Evolutionary conservation across 192 early-diverging fungal genomes (phyloP).

Genomic region (Coemansia sp.): DNA sequence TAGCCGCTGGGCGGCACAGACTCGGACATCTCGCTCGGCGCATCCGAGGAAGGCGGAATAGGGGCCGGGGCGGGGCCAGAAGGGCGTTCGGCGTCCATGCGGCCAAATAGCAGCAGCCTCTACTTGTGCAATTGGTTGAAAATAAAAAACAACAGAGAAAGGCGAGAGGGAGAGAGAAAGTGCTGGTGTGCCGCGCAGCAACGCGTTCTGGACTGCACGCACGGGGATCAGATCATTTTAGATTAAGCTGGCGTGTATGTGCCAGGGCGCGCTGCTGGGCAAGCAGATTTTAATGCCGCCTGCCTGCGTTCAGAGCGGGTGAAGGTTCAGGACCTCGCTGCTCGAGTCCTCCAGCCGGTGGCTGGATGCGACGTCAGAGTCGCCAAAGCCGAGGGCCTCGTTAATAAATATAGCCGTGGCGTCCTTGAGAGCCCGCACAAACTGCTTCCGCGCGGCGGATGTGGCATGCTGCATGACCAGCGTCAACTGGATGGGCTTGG

Average conservation of each 20-base stretch:
- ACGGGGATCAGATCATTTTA: no score
- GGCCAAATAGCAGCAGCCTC: no score
- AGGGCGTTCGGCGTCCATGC: no score
- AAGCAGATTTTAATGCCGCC: neutral
- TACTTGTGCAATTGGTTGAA: no score
- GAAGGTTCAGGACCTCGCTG: constrained; percentile 32
- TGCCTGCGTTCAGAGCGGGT: constrained; percentile 25
- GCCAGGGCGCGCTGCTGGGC: neutral
- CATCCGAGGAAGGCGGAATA: neutral
- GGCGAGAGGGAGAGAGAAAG: no score
- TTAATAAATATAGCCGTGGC: constrained; percentile 12
- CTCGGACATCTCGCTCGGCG: constrained; percentile 23
- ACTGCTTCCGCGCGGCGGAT: constrained; percentile 35
- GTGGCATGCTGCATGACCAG: constrained; percentile 46
- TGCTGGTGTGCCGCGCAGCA: no score
- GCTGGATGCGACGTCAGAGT: constrained; percentile 4
- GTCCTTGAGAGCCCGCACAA: constrained; percentile 42
- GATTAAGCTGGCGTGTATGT: no score
- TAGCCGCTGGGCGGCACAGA: constrained; percentile 43
- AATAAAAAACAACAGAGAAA: no score
- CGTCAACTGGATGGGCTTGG: constrained; percentile 25
- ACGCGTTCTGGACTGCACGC: no score
- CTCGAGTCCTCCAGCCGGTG: constrained; percentile 18
- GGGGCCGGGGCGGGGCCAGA: no score
- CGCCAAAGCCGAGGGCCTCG: constrained; percentile 1